Base-by-base conservation (phyloP, 345 rosid species). In the Heritiera littoralis region DNA sequence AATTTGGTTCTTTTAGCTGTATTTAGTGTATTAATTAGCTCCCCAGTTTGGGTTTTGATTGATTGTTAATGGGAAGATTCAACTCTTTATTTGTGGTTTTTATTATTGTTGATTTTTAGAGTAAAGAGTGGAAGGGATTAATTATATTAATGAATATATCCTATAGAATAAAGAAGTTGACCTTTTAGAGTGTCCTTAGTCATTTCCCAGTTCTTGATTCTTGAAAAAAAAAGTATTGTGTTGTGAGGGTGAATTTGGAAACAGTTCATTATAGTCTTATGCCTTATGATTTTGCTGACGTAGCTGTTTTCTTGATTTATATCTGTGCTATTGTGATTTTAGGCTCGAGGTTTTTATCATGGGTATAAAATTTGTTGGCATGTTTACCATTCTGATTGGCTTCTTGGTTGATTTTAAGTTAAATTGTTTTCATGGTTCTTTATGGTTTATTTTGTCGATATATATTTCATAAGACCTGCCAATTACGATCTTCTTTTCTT, bases 401-500 rank as follows among this genome's bases (percentile, higher is more conserved):
- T 32, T 73, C 10, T 38, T 73, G 65, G 58, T 6, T 7, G 45
- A 48, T 48, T 55, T 73, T 38, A 38, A 18, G 17, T 72, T 72
- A 2, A 18, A 38, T 18, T 30, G 64, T 5, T 12, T 8, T 35
- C 15, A 2, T 52, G 76, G 18, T 6, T 55, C 32, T 18, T 55
- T 73, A 9, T 73, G 32, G 63, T 7, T 38, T 73, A 38, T 38
- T 18, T 54, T 55, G 64, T 35, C 55, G n/a, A 73, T 55, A 10
- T 38, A 17, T 54, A 35, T 32, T 20, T 54, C 17, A 1, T 54
- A 38, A 38, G 64, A 30, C 58, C 66, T 48, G 61, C 30, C 35
- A 3, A 20, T 60, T 55, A 61, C 12, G 11, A 54, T 80, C 30
- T 58, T 35, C 48, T 60, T 78, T 20, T 76, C 35, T 58, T 66